phyloP scores from a whole-genome alignment of 495 filamentous ascomycete genomes.

The Hyaloscypha finlandica region DNA sequence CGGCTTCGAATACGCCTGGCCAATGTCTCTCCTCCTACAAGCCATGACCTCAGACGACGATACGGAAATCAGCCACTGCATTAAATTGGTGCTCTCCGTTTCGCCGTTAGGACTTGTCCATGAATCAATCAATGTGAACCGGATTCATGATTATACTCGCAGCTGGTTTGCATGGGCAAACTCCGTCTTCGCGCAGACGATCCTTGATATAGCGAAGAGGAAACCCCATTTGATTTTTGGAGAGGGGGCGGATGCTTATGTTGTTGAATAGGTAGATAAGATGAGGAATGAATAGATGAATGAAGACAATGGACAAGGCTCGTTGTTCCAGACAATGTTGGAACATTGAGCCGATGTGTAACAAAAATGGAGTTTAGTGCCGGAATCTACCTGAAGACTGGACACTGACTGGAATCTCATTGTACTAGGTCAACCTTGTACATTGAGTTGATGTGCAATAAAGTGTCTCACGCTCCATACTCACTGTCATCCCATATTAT shows the following conservation, averaged over 20 bases:
- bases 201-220: conserved; percentile 82
- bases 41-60: conserved; percentile 89
- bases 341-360: background rate
- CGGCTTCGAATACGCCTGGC: conserved; percentile 91
- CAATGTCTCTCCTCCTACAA: conserved; percentile 90
- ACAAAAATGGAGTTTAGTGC: background rate
- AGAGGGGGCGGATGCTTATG: conserved; percentile 49
- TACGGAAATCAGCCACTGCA: conserved; percentile 70
- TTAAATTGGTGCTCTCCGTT: conserved; percentile 72
- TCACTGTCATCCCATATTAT: too few relatives aligned
- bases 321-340: background rate
- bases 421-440: too few relatives aligned
- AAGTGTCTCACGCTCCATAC: too few relatives aligned
- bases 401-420: too few relatives aligned
- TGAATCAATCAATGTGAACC: conserved; percentile 87
- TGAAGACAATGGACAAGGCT: background rate
- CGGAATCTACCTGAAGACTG: too few relatives aligned
- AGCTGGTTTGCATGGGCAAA: conserved; percentile 97
- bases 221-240: conserved; percentile 89
- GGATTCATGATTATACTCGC: conserved; percentile 71
- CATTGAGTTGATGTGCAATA: too few relatives aligned
- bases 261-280: conserved; percentile 25
- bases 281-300: background rate
- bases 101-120: conserved; percentile 81
- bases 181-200: conserved; percentile 91